Percentiles rank a stretch among this genome's conserved stretches.
Evolutionary conservation across 495 filamentous ascomycete species (phyloP).

Genomic region (Astrothelium macrocarpum): DNA sequence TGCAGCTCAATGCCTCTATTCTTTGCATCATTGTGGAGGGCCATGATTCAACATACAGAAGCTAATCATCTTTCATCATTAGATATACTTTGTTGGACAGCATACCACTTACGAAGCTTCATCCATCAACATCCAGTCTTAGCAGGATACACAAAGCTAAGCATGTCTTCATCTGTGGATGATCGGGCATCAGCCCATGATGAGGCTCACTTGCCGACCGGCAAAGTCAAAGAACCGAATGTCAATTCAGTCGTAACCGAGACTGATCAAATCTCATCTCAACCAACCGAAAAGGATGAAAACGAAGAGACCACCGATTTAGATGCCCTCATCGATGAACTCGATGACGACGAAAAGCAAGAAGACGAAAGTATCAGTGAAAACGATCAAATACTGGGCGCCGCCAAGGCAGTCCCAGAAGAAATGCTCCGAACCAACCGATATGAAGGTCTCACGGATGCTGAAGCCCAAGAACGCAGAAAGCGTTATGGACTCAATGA

Average conservation of each 20-base stretch:
- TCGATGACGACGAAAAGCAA: conserved; percentile 66
- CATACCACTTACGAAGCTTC: not conserved
- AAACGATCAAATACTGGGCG: conserved; percentile 41
- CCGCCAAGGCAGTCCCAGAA: conserved; percentile 48
- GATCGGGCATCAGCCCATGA: not conserved
- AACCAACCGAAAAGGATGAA: conserved; percentile 30
- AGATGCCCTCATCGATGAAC: conserved; percentile 70
- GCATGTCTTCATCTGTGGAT: not conserved
- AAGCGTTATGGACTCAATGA: conserved; percentile 78
- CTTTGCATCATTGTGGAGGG: not conserved
- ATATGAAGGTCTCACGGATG: conserved; percentile 55
- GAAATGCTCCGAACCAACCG: conserved; percentile 64
- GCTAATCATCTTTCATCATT: not conserved
- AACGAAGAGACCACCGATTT: conserved; percentile 67
- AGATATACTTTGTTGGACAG: not conserved
- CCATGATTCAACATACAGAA: not conserved
- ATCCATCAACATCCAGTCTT: not conserved
- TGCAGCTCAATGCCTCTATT: not conserved
- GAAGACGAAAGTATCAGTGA: conserved; percentile 45
- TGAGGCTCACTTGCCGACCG: not conserved
- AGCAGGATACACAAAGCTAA: not conserved
- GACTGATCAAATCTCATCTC: not conserved
- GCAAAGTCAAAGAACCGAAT: not conserved
- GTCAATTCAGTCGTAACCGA: not conserved
- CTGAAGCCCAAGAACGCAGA: conserved; percentile 58